Conservation (phyloP, 2,329 filamentous ascomycete species). For the Penicillium sp. region DNA sequence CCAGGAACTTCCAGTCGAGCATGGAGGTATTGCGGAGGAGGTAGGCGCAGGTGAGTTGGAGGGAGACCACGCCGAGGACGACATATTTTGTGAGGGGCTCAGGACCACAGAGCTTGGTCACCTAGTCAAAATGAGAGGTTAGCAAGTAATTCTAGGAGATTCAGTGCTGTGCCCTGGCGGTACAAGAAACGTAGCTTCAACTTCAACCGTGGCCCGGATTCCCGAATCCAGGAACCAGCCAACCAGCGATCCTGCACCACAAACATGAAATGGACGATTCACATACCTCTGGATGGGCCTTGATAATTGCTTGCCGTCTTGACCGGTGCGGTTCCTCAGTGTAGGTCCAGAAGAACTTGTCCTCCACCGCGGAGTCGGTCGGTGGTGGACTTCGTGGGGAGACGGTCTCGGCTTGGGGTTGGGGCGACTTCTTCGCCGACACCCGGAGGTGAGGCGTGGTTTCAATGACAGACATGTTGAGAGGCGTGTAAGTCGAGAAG, state of each 20-base stretch:
- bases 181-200: slow-evolving; percentile 7
- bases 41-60: slow-evolving; percentile 78
- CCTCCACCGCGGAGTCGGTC: slow-evolving; percentile 37
- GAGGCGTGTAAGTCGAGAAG: slow-evolving; percentile 4
- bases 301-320: slow-evolving; percentile 89
- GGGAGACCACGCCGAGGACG: slow-evolving; percentile 75
- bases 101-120: slow-evolving; percentile 94
- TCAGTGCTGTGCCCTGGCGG: slow-evolving; percentile 3
- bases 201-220: slow-evolving; percentile 2
- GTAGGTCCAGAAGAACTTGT: slow-evolving; percentile 96
- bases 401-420: slow-evolving; percentile 17
- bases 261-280: background rate
- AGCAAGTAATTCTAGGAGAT: slow-evolving; percentile 10
- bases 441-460: slow-evolving; percentile 36
- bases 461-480: slow-evolving; percentile 33
- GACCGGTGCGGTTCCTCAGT: slow-evolving; percentile 96
- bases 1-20: slow-evolving; percentile 80
- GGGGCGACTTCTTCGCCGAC: slow-evolving; percentile 29
- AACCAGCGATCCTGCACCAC: background rate
- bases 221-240: background rate
- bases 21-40: slow-evolving; percentile 74
- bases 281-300: slow-evolving; percentile 88
- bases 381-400: slow-evolving; percentile 32
- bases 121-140: slow-evolving; percentile 52
- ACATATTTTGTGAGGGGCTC: slow-evolving; percentile 95